Evolutionary conservation across 768 basidiomycete species (phyloP), one percentile per base, ranked within the genome.

Genomic region (Auricularia heimuer): DNA sequence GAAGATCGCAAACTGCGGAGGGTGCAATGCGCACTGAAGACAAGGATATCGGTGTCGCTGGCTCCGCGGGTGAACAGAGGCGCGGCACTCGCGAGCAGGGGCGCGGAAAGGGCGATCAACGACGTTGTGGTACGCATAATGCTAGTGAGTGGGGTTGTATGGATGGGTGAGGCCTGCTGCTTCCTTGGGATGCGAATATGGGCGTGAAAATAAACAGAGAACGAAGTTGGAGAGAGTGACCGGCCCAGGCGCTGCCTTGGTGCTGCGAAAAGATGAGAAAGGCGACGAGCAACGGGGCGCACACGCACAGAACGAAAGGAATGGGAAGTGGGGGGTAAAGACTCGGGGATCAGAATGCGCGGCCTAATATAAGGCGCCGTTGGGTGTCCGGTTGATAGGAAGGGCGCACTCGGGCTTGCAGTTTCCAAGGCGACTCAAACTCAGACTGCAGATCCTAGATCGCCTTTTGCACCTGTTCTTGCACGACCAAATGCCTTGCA

Each of bases 1-100:
- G 62, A 42, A 63, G 60, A 62, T 33, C 12, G 12, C 10, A 12
- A 24, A 1, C 44, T n/a, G 1, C 39, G 34, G 35, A 61, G 39
- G 14, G 82, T 86, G 69, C 75, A 88, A 87, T 79, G 73, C 86
- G 69, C 75, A 88, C 88, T 79, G 73, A 86, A 79, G 34, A 87
- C 85, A 69, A 84, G 68, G 39, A 86, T 71, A 71, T 86, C 82
- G 45, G 68, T 70, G 3, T 78, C 73, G 62, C 74, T 77, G 35
- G 76, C 76, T 35, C 62, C 65, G 18, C 71, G 75, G 66, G 75
- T 75, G 35, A 64, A 51, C 65, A 81, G 66, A 44, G 85, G 85
- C 36, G 79, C 80, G 56, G 84, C 84, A 66, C 75, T 80, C 62
- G 76, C 79, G 66, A 82, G 72, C 67, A 79, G 69, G 66, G 82